These are phyloP conservation scores for Ascomycota sp. DNA, from an alignment of 2,329 filamentous ascomycete genomes.

Conservation along the genomic window DNA sequence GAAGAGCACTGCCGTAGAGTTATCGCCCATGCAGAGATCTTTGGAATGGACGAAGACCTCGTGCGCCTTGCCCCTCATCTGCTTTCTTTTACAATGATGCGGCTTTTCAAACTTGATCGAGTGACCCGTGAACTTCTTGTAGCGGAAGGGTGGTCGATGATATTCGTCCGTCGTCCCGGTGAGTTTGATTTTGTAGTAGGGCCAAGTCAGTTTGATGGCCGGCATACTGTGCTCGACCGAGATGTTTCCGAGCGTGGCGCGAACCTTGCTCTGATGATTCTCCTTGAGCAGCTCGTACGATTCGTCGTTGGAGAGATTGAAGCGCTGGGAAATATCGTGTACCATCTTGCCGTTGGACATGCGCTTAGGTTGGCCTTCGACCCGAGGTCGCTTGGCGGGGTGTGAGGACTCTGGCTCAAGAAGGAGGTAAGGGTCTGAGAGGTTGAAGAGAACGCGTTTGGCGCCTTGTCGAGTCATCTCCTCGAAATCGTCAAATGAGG, in stretches of 20 bases:
- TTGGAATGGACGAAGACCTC: conserved; percentile 64
- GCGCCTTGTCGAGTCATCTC: conserved; percentile 50
- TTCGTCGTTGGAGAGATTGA: conserved; percentile 92
- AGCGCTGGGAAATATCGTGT: conserved; percentile 57
- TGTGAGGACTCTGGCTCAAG: conserved; percentile 55
- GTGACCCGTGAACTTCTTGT: conserved; percentile 45
- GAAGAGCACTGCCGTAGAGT: conserved; percentile 68
- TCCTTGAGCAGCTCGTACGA: conserved; percentile 92
- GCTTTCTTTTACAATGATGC: conserved; percentile 58
- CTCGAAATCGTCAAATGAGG: conserved; percentile 66
- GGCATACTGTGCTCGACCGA: conserved; percentile 91
- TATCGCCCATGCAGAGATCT: conserved; percentile 73
- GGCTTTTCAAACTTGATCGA: conserved; percentile 53
- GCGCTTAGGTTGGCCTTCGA: conserved; percentile 38
- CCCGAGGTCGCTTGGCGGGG: conserved; percentile 36
- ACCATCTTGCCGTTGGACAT: conserved; percentile 49
- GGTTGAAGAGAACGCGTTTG: conserved; percentile 63
- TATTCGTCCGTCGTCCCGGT: conserved; percentile 57
- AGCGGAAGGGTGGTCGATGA: conserved; percentile 60
- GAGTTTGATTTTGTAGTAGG: conserved; percentile 83
- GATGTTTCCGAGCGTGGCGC: conserved; percentile 76
- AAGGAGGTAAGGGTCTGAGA: conserved; percentile 74
- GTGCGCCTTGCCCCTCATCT: conserved; percentile 59
- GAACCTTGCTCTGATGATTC: conserved; percentile 89
- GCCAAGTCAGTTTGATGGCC: conserved; percentile 77